Evolutionary conservation across 257 asterid genomes (phyloP), one percentile per base, ranked within the genome.

Genomic region (Schizonepeta tenuifolia): DNA sequence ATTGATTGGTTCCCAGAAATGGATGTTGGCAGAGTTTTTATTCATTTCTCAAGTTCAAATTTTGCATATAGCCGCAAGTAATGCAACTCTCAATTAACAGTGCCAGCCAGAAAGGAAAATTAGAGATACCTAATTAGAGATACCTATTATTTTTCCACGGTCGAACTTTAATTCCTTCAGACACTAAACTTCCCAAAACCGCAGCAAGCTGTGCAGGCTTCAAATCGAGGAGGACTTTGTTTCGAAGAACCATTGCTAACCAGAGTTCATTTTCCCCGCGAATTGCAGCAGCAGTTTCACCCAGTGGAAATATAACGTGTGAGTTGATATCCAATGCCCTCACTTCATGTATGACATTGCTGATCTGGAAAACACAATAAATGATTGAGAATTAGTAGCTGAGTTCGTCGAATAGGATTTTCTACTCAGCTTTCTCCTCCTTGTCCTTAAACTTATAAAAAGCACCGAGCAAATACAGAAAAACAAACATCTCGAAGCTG

Each of bases 151-250:
- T 91, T 82, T 90, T 90, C 86, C 85, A 92, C 1, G 98, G 96
- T 50, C 99, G 94, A 78, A 90, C 86, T 81, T 90, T 95, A 57
- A 94, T 91, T 82, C 98, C 99, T 79, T 92, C 98, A 49, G 99
- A 95, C 70, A 92, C 90, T 65, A 95, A 81, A 80, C 98, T 81
- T 67, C 98, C 97, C 66, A 83, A 84, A 50, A 95, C 92, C 47
- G 99, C 96, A 85, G 99, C 99, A 83, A 95, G 96, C 83, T 95
- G 96, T 76, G 98, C 92, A 64, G 98, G 99, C 77, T 92, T 95
- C 81, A 95, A 76, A 70, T 84, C 90, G 14, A 87, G 84, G 79
- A 95, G 89, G 73, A 92, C 51, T 78, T 90, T 92, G 78, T 84
- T 92, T 43, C 97, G 93, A 57, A 95, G 94, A 78, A 90, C 95